These are phyloP conservation scores for Eucalyptus sp. DNA, from an alignment of 345 rosid genomes.

Conservation along the genomic window DNA sequence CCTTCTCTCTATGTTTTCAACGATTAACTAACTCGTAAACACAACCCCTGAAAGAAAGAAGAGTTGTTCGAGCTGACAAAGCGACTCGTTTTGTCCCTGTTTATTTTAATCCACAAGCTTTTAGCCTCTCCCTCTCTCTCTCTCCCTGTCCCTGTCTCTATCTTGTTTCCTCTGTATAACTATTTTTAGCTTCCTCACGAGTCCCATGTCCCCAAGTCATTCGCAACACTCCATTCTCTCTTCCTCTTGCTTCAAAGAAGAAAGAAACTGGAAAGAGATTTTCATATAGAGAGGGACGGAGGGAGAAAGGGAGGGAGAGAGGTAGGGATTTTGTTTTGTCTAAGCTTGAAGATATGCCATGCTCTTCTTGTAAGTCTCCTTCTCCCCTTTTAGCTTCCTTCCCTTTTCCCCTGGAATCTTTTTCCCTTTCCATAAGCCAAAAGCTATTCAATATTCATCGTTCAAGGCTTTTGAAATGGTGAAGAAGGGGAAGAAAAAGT, in stretches of 20 bases:
- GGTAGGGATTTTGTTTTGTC: background rate
- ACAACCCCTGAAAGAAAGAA: background rate
- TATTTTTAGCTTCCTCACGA: background rate
- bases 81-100: background rate
- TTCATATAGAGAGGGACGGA: background rate
- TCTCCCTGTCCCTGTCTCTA: background rate
- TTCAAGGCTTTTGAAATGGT: background rate
- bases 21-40: background rate
- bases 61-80: background rate
- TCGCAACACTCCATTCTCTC: background rate
- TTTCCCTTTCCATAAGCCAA: background rate
- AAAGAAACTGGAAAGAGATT: background rate
- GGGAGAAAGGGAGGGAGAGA: too few species aligned
- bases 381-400: constrained; percentile 2
- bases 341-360: constrained; percentile 45
- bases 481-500: background rate
- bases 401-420: background rate
- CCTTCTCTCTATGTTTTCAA: background rate
- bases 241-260: background rate
- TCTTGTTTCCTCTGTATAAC: background rate
- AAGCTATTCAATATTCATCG: background rate
- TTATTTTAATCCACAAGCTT: background rate
- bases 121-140: background rate
- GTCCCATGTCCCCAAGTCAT: background rate
- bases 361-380: constrained; percentile 61